These are phyloP conservation scores for Rhododendron kiyosumense DNA, from an alignment of 148 eudicot genomes.

Conservation along the genomic window DNA sequence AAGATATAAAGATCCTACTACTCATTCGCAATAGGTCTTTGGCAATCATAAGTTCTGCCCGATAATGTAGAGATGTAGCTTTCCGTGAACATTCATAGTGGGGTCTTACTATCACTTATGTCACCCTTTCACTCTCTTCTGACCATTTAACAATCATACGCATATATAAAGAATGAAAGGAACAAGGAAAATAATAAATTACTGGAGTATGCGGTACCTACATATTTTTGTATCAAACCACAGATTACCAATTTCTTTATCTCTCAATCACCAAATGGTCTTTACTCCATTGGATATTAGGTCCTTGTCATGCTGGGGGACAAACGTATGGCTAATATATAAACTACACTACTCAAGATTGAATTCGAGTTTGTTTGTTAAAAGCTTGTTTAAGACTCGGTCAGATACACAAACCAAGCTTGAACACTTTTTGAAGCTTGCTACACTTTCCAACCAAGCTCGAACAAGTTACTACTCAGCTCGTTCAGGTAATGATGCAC, in stretches of 20 bases:
- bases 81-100: background rate
- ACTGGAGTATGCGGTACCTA: background rate
- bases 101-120: background rate
- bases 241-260: background rate
- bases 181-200: background rate
- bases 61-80: background rate
- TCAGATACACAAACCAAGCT: background rate
- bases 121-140: background rate
- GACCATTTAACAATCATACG: background rate
- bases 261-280: background rate
- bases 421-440: background rate
- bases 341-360: background rate
- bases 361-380: background rate
- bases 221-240: background rate
- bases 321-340: too few relatives aligned
- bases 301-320: background rate
- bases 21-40: background rate
- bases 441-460: background rate
- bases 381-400: background rate
- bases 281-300: background rate
- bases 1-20: background rate
- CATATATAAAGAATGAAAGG: background rate
- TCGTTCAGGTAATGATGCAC: background rate
- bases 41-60: background rate
- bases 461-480: background rate